phyloP scores from a whole-genome alignment of 257 asterid genomes.

The Solanum acaule region DNA sequence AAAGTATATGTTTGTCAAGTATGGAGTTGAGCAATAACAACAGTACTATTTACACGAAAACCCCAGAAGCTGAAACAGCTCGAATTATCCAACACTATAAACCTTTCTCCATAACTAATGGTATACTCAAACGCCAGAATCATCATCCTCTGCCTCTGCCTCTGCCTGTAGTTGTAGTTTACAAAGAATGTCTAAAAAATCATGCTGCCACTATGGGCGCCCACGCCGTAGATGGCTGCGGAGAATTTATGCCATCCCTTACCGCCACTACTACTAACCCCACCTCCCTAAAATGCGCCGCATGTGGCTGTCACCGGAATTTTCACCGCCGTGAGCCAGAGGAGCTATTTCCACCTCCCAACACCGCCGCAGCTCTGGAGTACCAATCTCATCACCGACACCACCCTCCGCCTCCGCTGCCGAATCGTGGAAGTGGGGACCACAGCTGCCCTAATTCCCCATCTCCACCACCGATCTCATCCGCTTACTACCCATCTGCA shows the following conservation, averaged over 20 bases:
- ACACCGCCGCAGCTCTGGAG: constrained; percentile 46
- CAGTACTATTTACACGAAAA: background rate
- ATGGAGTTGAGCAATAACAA: constrained; percentile 39
- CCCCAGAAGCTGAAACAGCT: constrained; percentile 55
- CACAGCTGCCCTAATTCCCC: constrained; percentile 27
- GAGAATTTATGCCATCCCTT: constrained; percentile 90
- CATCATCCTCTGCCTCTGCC: background rate
- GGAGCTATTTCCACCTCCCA: constrained; percentile 35
- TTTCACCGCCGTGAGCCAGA: constrained; percentile 98
- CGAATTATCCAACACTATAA: constrained; percentile 52
- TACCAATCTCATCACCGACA: constrained; percentile 25
- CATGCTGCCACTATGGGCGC: constrained; percentile 86
- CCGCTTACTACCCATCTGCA: constrained; percentile 37
- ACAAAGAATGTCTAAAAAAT: constrained; percentile 86
- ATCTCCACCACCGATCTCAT: constrained; percentile 22
- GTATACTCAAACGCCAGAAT: constrained; percentile 70
- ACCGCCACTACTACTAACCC: constrained; percentile 58
- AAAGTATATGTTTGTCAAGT: constrained; percentile 21
- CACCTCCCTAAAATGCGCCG: constrained; percentile 89
- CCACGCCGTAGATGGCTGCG: constrained; percentile 97
- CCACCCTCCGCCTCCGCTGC: constrained; percentile 8
- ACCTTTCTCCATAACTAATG: constrained; percentile 49
- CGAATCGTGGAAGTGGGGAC: background rate
- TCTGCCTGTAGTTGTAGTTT: constrained; percentile 48
- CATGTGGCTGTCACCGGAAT: constrained; percentile 95